Evolutionary conservation across 495 filamentous ascomycete genomes (phyloP), one percentile per base, ranked within the genome.

Genomic region (Geoglossum glabrum): DNA sequence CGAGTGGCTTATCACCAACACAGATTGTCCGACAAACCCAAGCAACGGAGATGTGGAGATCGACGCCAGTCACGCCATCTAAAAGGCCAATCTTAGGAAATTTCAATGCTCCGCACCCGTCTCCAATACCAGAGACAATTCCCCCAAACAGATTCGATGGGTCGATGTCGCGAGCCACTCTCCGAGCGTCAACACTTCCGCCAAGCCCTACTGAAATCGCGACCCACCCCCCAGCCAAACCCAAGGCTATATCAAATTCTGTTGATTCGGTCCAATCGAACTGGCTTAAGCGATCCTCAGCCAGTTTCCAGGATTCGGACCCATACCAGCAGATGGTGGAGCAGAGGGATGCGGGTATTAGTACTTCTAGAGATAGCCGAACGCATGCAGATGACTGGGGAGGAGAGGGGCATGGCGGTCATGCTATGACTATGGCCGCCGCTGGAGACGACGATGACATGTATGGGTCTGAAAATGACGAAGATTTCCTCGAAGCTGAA

Each of bases 21-120:
- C 54, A 56, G 27, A 15, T 56, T 11, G 28, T 56, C 36, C 21
- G n/a, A 13, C 54, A 56, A 33, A 56, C 54, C 5, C 54, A 56
- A 25, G 21, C 40, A 26, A 36, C 28, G 19, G 17, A 45, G 40
- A 21, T 10, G 17, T 45, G 40, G 40, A 9, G 10, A 21, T 1
- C n/a, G 3, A 45, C n/a, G 40, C 49, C 49, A 28, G 5, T 19
- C 2, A 52, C 49, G 6, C 49, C 49, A 0, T 52, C 49, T 17
- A 52, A 52, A 26, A 23, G 10, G 19, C 5, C 23, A n/a, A 9
- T 19, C 4, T 6, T 17, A 13, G 25, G 11, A 52, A 52, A 21
- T 4, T 19, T 15, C 21, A 4, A 21, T 19, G 3, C 1, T 21
- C 17, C 5, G 11, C 23, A 52, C 9, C 1, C 28, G 30, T 28